Conservation (phyloP, 495 filamentous ascomycete species). For the Xylaria scruposa region DNA sequence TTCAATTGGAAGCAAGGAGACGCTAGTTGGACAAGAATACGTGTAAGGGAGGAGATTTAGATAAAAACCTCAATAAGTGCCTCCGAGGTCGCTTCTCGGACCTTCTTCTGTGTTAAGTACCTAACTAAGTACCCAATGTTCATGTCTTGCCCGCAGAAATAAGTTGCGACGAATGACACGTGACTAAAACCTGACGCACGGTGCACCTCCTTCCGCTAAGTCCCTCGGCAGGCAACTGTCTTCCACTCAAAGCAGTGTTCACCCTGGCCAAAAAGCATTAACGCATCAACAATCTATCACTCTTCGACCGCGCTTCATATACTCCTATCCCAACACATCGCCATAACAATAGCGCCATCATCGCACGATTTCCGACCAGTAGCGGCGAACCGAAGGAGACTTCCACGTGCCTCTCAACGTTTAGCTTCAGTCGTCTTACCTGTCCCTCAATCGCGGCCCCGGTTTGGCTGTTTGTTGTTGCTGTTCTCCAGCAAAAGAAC, state of each 20-base stretch:
- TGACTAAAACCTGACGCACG: constrained; percentile 14
- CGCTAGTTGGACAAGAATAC: not conserved
- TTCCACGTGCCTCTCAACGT: not conserved
- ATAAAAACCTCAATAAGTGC: too few relatives aligned
- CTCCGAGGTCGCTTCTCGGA: too few relatives aligned
- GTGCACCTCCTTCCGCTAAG: constrained; percentile 21
- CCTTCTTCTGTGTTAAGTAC: not conserved
- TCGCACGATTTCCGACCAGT: not conserved
- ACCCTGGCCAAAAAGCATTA: constrained; percentile 5
- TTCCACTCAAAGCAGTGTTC: constrained; percentile 7
- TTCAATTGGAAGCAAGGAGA: not conserved
- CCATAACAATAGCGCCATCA: constrained; percentile 8
- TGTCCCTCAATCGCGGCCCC: not conserved
- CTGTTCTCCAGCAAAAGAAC: not conserved
- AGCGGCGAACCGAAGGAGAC: not conserved
- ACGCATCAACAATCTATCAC: constrained; percentile 1
- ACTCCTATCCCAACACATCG: constrained; percentile 6
- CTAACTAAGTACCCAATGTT: not conserved
- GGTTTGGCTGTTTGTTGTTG: not conserved
- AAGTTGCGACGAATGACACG: not conserved
- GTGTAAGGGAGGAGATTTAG: too few relatives aligned
- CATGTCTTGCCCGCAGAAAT: not conserved
- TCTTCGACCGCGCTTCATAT: not conserved
- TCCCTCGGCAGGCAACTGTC: constrained; percentile 13
- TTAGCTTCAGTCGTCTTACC: not conserved